Percentiles rank a stretch among this genome's conserved stretches.
Conservation (phyloP, 352 stramenopile genomes). For the Pythium dissimile region DNA sequence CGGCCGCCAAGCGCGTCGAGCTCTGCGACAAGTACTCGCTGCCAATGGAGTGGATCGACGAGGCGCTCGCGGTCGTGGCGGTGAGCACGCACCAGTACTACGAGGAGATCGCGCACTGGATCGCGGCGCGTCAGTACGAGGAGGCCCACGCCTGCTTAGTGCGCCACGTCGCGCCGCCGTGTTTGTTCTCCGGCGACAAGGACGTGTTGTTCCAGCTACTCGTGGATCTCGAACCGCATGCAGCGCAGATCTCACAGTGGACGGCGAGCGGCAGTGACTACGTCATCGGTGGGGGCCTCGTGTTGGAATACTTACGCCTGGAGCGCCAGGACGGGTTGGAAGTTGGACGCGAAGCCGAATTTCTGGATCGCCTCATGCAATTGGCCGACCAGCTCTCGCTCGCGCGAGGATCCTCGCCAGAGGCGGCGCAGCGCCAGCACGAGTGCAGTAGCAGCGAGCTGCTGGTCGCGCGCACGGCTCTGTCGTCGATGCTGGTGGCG, state of each 20-base stretch:
- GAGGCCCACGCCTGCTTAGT: constrained; percentile 62
- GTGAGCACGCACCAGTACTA: constrained; percentile 44
- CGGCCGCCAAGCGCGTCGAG: constrained; percentile 33
- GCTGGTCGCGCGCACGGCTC: constrained; percentile 18
- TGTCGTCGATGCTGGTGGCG: constrained; percentile 26
- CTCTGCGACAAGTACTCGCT: constrained; percentile 46
- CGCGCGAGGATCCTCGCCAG: neutral
- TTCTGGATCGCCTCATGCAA: constrained; percentile 53
- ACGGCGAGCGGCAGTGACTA: constrained; percentile 42
- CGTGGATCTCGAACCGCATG: constrained; percentile 50
- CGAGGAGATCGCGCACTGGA: constrained; percentile 75
- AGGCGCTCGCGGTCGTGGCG: constrained; percentile 57
- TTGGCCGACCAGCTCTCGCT: constrained; percentile 50
- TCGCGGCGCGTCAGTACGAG: constrained; percentile 53
- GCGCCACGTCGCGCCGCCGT: constrained; percentile 48
- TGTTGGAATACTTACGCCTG: constrained; percentile 70
- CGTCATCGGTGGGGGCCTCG: constrained; percentile 49
- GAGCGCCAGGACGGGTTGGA: constrained; percentile 59
- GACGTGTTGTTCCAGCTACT: constrained; percentile 49
- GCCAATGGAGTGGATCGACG: constrained; percentile 64
- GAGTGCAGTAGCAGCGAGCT: constrained; percentile 11
- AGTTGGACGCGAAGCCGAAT: constrained; percentile 47
- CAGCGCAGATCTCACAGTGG: constrained; percentile 60
- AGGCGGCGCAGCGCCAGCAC: neutral
- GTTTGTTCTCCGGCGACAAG: constrained; percentile 67